Evolutionary conservation across 192 early-diverging fungal genomes (phyloP).

Genomic region (Entomortierella lignicola): DNA sequence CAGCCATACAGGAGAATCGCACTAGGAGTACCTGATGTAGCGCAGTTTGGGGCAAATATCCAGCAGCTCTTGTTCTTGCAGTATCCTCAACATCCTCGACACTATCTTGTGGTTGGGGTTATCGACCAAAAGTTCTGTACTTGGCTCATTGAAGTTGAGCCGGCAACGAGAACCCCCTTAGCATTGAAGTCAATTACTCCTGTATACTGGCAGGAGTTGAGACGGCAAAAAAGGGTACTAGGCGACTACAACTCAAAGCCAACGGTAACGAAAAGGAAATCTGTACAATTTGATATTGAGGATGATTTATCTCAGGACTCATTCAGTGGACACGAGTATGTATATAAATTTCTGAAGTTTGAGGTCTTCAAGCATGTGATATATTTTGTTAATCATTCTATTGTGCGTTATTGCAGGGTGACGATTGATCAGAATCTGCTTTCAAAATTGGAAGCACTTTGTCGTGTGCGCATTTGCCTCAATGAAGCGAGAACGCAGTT

Average conservation of each 20-base stretch:
- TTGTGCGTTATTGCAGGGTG: constrained; percentile 2
- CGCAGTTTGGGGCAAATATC: constrained; percentile 32
- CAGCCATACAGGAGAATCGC: constrained; percentile 41
- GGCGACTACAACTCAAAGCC: not conserved
- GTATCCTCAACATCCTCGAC: constrained; percentile 45
- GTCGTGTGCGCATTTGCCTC: constrained; percentile 37
- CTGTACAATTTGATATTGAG: constrained; percentile 46
- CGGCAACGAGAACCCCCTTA: constrained; percentile 23
- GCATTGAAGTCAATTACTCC: constrained; percentile 35
- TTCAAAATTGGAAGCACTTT: constrained; percentile 40
- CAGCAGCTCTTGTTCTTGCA: constrained; percentile 48
- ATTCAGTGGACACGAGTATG: constrained; percentile 21
- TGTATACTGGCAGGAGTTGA: constrained; percentile 41
- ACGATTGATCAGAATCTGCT: constrained; percentile 44
- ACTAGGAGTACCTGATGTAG: constrained; percentile 21
- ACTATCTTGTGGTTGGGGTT: constrained; percentile 49
- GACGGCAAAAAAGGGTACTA: not conserved
- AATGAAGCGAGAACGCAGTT: constrained; percentile 29
- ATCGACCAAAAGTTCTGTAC: constrained; percentile 36
- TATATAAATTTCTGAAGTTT: too few species aligned
- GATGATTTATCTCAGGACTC: constrained; percentile 4
- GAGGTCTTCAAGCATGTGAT: too few species aligned
- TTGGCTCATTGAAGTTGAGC: constrained; percentile 48
- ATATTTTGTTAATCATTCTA: not conserved
- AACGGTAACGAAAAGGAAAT: constrained; percentile 26